These are phyloP conservation scores for Cladosporium sp. DNA, from an alignment of 2,329 filamentous ascomycete genomes.

Conservation along the genomic window DNA sequence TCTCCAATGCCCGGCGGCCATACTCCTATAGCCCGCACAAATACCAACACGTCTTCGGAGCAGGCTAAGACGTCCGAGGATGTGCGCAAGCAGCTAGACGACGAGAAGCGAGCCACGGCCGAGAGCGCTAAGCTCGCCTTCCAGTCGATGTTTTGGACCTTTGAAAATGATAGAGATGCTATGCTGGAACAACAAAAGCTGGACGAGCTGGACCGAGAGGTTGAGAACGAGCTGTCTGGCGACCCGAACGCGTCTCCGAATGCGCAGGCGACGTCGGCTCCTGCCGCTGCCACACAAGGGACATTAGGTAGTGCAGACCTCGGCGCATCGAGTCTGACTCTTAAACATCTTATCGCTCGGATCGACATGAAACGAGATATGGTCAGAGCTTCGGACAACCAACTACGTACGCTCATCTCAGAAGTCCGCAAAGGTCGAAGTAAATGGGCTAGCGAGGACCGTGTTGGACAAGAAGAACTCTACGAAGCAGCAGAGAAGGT, in stretches of 20 bases:
- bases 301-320: constrained; percentile 91
- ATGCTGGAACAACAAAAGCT: constrained; percentile 98
- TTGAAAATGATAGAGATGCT: constrained; percentile 91
- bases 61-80: constrained; percentile 75
- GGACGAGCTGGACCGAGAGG: constrained; percentile 92
- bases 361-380: constrained; percentile 91
- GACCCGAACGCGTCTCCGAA: constrained; percentile 50
- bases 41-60: constrained; percentile 52
- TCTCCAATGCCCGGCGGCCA: constrained; percentile 66
- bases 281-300: constrained; percentile 69
- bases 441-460: constrained; percentile 98
- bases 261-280: constrained; percentile 54
- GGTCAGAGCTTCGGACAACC: constrained; percentile 88
- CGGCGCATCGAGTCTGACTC: constrained; percentile 88
- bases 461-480: constrained; percentile 94
- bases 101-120: constrained; percentile 86
- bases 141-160: constrained; percentile 88
- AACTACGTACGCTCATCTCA: constrained; percentile 89
- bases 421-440: constrained; percentile 97
- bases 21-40: constrained; percentile 60
- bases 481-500: constrained; percentile 98
- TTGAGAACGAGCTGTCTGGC: constrained; percentile 89
- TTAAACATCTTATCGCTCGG: constrained; percentile 94
- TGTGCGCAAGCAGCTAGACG: constrained; percentile 88
- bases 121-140: constrained; percentile 88